Evolutionary conservation across 108 stramenopile species (phyloP).

Genomic region (Phaeodactylum tricornutum): DNA sequence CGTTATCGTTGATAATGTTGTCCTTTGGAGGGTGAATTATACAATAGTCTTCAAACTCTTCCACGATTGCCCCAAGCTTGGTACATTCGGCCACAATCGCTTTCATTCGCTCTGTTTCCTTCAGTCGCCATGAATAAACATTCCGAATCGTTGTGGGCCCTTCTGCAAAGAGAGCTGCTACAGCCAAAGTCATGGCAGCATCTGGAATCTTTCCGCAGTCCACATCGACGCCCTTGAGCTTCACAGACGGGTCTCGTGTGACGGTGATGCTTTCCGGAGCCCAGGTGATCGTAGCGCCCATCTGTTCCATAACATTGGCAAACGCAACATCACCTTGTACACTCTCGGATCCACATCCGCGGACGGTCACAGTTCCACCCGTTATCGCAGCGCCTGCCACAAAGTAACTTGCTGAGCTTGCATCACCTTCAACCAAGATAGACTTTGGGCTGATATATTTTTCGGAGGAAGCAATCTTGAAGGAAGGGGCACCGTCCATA

Average conservation of each 20-base stretch:
- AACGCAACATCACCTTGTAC: slow-evolving; percentile 96
- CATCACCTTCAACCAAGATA: slow-evolving; percentile 94
- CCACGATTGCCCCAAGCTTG: slow-evolving; percentile 89
- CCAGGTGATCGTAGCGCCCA: slow-evolving; percentile 92
- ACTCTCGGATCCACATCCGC: slow-evolving; percentile 82
- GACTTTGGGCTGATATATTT: slow-evolving; percentile 58
- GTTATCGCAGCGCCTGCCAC: slow-evolving; percentile 95
- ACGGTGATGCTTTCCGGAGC: slow-evolving; percentile 88
- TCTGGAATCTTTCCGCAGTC: slow-evolving; percentile 97
- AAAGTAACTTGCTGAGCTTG: slow-evolving; percentile 94
- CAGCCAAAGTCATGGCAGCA: slow-evolving; percentile 97
- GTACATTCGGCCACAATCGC: slow-evolving; percentile 97
- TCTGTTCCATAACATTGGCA: slow-evolving; percentile 90
- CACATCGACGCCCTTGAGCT: slow-evolving; percentile 89
- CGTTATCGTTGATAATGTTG: slow-evolving; percentile 79
- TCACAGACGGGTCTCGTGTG: slow-evolving; percentile 56
- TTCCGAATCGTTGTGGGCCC: slow-evolving; percentile 95
- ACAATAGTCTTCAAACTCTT: slow-evolving; percentile 92
- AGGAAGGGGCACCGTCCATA: slow-evolving; percentile 67
- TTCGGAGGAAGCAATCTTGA: slow-evolving; percentile 42
- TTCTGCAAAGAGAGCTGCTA: slow-evolving; percentile 89
- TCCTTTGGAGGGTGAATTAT: slow-evolving; percentile 82
- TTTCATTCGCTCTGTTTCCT: slow-evolving; percentile 97
- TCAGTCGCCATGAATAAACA: slow-evolving; percentile 96
- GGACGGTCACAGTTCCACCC: slow-evolving; percentile 89